phyloP scores from a whole-genome alignment of 257 asterid species.

The Nyctanthes arbortristis region DNA sequence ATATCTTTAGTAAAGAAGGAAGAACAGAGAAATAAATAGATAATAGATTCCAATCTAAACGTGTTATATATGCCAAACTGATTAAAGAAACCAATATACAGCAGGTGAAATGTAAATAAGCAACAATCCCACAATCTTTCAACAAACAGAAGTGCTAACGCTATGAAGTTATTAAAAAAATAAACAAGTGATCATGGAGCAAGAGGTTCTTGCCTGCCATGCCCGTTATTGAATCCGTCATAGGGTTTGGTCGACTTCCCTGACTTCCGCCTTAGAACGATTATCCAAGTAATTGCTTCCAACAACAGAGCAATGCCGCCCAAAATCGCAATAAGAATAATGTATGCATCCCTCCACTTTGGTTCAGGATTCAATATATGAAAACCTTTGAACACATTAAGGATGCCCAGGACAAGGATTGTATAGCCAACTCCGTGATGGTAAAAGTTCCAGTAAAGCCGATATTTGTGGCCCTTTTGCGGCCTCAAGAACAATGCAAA shows the following conservation, averaged over 20 bases:
- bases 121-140: background rate
- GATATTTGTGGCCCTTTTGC: slow-evolving; percentile 68
- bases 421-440: slow-evolving; percentile 72
- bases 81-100: background rate
- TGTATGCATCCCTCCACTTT: slow-evolving; percentile 67
- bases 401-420: slow-evolving; percentile 55
- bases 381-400: slow-evolving; percentile 81
- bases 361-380: slow-evolving; percentile 55
- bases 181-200: slow-evolving; percentile 27
- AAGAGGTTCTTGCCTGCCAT: slow-evolving; percentile 40
- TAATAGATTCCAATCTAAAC: background rate
- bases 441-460: slow-evolving; percentile 83
- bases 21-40: background rate
- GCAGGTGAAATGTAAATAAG: background rate
- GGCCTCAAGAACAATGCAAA: slow-evolving; percentile 83
- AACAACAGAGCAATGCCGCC: slow-evolving; percentile 52
- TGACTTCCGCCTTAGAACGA: slow-evolving; percentile 55
- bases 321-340: slow-evolving; percentile 41
- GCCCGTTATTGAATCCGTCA: slow-evolving; percentile 44
- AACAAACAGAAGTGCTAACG: background rate
- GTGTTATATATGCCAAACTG: background rate
- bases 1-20: too few relatives aligned
- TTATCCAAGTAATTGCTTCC: slow-evolving; percentile 75
- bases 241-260: slow-evolving; percentile 53
- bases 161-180: background rate